A percentile compares a stretch with the other conserved stretches of the same genome.
phyloP scores from a whole-genome alignment of 768 basidiomycete species.

The Gloeophyllum trabeum region DNA sequence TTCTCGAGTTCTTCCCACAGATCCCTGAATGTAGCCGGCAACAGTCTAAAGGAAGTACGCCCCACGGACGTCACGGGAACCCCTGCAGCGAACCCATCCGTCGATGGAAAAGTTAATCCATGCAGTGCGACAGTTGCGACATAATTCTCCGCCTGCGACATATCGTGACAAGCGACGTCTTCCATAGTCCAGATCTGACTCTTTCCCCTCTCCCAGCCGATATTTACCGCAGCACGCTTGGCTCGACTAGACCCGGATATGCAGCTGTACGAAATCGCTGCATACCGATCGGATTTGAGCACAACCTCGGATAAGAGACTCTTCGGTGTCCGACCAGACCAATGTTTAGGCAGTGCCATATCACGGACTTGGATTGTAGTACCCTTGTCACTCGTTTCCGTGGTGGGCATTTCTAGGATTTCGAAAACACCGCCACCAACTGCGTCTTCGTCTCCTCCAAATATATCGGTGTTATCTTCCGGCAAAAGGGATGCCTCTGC shows the following conservation, averaged over 20 bases:
- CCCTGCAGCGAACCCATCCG: slow-evolving; percentile 54
- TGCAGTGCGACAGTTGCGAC: slow-evolving; percentile 81
- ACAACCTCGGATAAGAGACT: slow-evolving; percentile 57
- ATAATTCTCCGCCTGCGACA: slow-evolving; percentile 81
- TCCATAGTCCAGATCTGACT: slow-evolving; percentile 72
- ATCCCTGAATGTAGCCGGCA: slow-evolving; percentile 79
- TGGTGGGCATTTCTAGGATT: slow-evolving; percentile 47
- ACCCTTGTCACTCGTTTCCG: slow-evolving; percentile 45
- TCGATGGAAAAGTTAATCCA: slow-evolving; percentile 52
- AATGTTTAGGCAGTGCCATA: slow-evolving; percentile 76
- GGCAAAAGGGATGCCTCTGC: not conserved
- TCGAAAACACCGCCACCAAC: slow-evolving; percentile 56
- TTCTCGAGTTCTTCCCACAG: slow-evolving; percentile 86
- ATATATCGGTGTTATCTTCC: slow-evolving; percentile 25
- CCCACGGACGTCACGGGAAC: slow-evolving; percentile 30
- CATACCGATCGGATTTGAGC: slow-evolving; percentile 59
- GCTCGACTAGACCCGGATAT: slow-evolving; percentile 68
- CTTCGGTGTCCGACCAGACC: slow-evolving; percentile 77
- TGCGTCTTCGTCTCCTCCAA: slow-evolving; percentile 40
- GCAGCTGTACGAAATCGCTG: slow-evolving; percentile 53
- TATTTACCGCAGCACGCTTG: slow-evolving; percentile 55
- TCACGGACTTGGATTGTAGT: slow-evolving; percentile 45
- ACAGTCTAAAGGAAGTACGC: slow-evolving; percentile 59
- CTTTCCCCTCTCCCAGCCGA: slow-evolving; percentile 62
- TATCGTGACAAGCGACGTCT: slow-evolving; percentile 69